Evolutionary conservation across 2,329 filamentous ascomycete species (phyloP), one percentile per base, ranked within the genome.

Genomic region (Ceratocystis alfenasii): DNA sequence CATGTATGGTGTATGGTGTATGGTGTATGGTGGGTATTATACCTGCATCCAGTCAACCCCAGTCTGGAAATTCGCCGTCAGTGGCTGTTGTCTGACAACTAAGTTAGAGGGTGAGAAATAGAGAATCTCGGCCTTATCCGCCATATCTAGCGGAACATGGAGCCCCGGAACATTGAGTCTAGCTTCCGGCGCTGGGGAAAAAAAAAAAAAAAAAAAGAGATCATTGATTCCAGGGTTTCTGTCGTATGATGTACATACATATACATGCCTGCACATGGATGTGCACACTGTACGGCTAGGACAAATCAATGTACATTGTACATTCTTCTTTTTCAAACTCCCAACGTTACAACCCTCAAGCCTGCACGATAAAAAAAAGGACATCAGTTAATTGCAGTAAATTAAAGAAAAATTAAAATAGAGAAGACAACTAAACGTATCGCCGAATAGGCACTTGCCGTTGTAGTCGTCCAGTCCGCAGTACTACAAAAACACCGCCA

Each of bases 401-500:
- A 22, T 50, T 22, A 5, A 20, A 5, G 17, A 10, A 50, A 50
- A 50, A 20, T 36, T 33, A 7, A 33, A n/a, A 33, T 10, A 12
- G 41, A 36, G 33, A 36, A 61, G 59, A 7, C 20, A 50, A n/a
- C 22, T 57, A 57, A 5, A 57, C 50, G 5, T 3, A 17, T 30
- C 12, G 10, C 22, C 12, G 15, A 15, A 15, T 6, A 57, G 20
- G 60, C 30, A 62, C 28, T 62, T 41, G 59, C 55, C 36, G 59
- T 44, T 36, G 33, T 36, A 36, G 33, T 36, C 3, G 7, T 36
- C 33, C 17, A 62, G 22, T 17, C 22, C 15, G 33, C 33, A 44
- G 57, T n/a, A 50, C 33, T 63, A 63, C 45, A 48, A 64, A 64
- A 55, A 46, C 20, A 33, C 36, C 28, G 33, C 46, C 15, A n/a